Base-by-base conservation (phyloP, 495 filamentous ascomycete species). In the Aspergillus ellipticus region DNA sequence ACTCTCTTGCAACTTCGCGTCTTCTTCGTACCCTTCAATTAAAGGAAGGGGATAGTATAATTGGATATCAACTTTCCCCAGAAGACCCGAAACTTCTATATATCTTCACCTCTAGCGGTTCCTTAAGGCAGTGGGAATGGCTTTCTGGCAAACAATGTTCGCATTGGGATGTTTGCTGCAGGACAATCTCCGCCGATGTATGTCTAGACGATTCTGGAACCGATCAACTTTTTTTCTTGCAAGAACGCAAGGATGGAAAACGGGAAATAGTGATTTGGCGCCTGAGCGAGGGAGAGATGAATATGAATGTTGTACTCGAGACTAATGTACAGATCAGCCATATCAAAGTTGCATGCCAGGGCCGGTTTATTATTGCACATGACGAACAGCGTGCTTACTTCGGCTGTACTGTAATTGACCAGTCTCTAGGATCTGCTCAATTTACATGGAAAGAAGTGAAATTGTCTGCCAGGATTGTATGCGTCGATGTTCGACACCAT, bases 51-150 rank as follows among this genome's bases (percentile, higher is more conserved):
- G 66, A 74, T 10, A 61, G 59, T 8, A 65, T 87, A 3, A 64
- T 76, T 24, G 78, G 84, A 16, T 85, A 81, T 49, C 71, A 72
- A 16, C 55, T 92, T 7, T 92, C 88, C 16, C 77, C 80, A 8
- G 65, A 66, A 20, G 74, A 84, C 10, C 57, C 77, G 0, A 80
- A 87, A 47, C 67, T 80, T 28, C 55, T 96, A 29, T 91, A 87
- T 77, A 80, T 94, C 16, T 85, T 86, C 19, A 88, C 84, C 39
- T 82, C 79, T 15, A 72, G 76, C 54, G 89, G 88, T 0, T 71
- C 66, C 21, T 74, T 96, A 17, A 87, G 82, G 69, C 68, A 82
- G 31, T 89, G 92, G 81, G 79, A 96, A 62, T 96, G 90, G 91
- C 79, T 77, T 8, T 77, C 79, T 29, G 85, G 85, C 24, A 71